A percentile compares a stretch with the other conserved stretches of the same genome.
These are phyloP conservation scores for Lipomyces orientalis DNA, from an alignment of 805 yeast genomes.

Conservation along the genomic window DNA sequence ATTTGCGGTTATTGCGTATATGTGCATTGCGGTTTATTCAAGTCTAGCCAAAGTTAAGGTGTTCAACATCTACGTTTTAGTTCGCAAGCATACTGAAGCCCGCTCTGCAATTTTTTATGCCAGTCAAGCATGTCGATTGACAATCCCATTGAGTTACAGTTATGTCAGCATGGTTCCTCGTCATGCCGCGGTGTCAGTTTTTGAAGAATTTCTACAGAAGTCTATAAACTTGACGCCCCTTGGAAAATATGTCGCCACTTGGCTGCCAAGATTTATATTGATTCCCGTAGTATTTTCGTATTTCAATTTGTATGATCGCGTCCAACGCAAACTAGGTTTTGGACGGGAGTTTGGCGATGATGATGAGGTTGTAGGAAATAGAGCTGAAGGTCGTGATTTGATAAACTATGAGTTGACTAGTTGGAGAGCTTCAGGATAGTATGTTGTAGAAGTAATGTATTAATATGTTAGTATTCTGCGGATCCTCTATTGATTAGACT, in stretches of 20 bases:
- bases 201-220: conserved; percentile 75
- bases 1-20: conserved; percentile 60
- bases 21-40: conserved; percentile 69
- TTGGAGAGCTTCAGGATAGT: not conserved
- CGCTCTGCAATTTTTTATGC: conserved; percentile 78
- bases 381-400: conserved; percentile 39
- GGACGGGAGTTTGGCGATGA: conserved; percentile 48
- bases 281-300: conserved; percentile 70
- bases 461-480: too few species aligned
- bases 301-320: conserved; percentile 69
- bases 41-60: conserved; percentile 70
- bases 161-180: conserved; percentile 66
- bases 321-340: conserved; percentile 54
- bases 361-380: conserved; percentile 44
- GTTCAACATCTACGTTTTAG: conserved; percentile 78
- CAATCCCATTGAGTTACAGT: conserved; percentile 82
- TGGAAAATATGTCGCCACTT: conserved; percentile 71
- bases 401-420: conserved; percentile 33
- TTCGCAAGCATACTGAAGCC: conserved; percentile 71
- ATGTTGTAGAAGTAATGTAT: not conserved
- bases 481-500: too few species aligned
- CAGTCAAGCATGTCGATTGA: conserved; percentile 78
- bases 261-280: conserved; percentile 75
- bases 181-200: conserved; percentile 52
- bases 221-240: conserved; percentile 77